Evolutionary conservation across 768 basidiomycete genomes (phyloP), one percentile per base, ranked within the genome.

Genomic region (Hygrophorus pudorinus): DNA sequence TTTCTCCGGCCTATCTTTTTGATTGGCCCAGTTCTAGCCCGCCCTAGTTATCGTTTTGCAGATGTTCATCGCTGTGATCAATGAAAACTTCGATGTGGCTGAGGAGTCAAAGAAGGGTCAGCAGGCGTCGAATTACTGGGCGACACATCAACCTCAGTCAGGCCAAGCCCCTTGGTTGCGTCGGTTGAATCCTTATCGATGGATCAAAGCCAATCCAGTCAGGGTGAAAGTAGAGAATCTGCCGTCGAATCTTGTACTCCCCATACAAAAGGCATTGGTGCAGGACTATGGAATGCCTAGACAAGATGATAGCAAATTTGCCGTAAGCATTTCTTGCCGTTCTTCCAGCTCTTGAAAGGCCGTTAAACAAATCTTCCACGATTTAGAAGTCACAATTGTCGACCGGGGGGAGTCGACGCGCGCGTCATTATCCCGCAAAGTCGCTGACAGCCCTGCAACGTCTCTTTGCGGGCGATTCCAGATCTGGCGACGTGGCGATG

Each of bases 41-140:
- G 36, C 7, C 14, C 5, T 42, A 93, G 92, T 90, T 68, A 88
- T 94, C 54, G 72, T 94, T 7, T 60, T 94, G 39, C 91, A 94
- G 57, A 85, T 97, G 81, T 96, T 97, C 67, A 88, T 98, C 55
- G 94, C 94, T 28, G 91, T 94, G 36, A 91, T 96, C 70, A 88
- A 92, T 55, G 91, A 93, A 68, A 94, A 93, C 61, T 97, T 98
- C 54, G 72, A 81, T 17, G 79, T 96, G 4, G 90, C 90, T 0
- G 94, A 97, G 56, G 89, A 93, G 57, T 74, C 79, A 20, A 97
- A 97, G 67, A 78, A 82, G 42, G 73, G 75, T 12, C 73, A 83
- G 49, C 94, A 96, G 61, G 79, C 83, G 4, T 76, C 78, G 5
- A 73, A 78, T 38, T 84, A 79, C 57, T 78, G 74, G 65, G 76